Percentiles rank a stretch among this genome's conserved stretches.
phyloP scores from a whole-genome alignment of 371 early-diverging fungal species.

The Rhizopus delemar region DNA sequence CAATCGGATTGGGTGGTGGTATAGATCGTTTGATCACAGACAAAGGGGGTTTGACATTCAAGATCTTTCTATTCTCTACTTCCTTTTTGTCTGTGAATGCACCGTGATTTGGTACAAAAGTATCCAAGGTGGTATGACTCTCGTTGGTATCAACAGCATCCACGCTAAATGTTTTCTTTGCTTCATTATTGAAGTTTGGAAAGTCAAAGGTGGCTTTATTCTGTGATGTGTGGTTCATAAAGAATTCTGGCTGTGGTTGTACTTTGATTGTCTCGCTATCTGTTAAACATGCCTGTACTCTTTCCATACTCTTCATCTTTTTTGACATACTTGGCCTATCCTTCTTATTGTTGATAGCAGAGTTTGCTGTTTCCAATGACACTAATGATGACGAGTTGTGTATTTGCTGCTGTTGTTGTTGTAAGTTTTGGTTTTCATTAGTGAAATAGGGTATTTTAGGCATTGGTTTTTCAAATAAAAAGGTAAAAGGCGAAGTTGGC shows the following conservation, averaged over 20 bases:
- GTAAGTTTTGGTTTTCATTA: constrained; percentile 1
- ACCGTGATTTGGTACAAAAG: too few species aligned
- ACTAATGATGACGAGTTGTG: neutral
- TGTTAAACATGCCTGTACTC: neutral
- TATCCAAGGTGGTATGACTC: too few species aligned
- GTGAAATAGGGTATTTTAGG: constrained; percentile 2
- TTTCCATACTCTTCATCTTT: constrained; percentile 26
- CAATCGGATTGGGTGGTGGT: neutral
- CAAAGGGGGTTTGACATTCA: neutral
- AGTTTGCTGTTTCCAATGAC: neutral
- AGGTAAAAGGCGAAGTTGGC: neutral
- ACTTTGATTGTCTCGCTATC: neutral
- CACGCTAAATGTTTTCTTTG: neutral
- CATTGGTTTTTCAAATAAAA: constrained; percentile 1
- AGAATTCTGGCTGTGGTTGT: neutral
- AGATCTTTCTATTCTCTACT: neutral
- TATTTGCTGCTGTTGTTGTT: neutral
- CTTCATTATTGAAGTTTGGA: neutral
- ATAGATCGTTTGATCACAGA: neutral
- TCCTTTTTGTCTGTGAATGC: neutral
- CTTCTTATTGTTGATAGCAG: neutral
- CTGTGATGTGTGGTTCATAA: neutral
- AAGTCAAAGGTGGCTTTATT: neutral
- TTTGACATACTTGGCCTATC: constrained; percentile 17
- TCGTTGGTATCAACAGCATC: neutral